Base-by-base conservation (phyloP, 2,329 filamentous ascomycete genomes). In the Colletotrichum sansevieriae region DNA sequence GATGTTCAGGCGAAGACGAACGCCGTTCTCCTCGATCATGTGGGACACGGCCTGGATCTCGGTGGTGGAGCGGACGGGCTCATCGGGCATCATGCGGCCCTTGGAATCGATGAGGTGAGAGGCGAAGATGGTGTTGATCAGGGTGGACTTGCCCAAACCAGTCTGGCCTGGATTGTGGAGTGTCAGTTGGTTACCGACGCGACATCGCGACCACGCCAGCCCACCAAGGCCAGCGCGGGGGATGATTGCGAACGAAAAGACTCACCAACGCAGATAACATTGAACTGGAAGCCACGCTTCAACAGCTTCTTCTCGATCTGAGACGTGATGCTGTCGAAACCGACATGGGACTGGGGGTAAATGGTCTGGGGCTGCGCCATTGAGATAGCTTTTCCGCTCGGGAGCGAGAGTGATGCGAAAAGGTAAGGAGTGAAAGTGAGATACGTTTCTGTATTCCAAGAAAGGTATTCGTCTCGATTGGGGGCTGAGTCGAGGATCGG, bases 61-160 rank as follows among this genome's bases (percentile, higher is more conserved):
- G 79, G 96, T 99, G 72, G 96, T 99, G 74, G 92, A 92, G 80
- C 96, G 94, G 77, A 97, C 93, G 76, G 92, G 91, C 87, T 99
- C 96, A 78, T 97, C 93, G 73, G 96, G 96, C 71, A 91, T 86
- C 78, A 98, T 87, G 78, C 96, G 94, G 78, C 96, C 96, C 88
- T 99, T 99, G 80, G 94, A 97, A 83, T 99, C 95, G 83, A 99
- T 98, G 76, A 99, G 90, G 87, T 99, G 96, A 75, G 96, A 98
- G 75, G 96, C 96, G 84, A 99, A 99, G 87, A 99, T 98, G 83
- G 96, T 99, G 89, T 99, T 99, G 89, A 99, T 97, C 80, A 99
- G 85, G 72, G 96, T 99, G 66, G 95, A 98, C 87, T 99, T 99
- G 84, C 96, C 96, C 76, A 99, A 90, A 82, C 96, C 96, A 71